Evolutionary conservation across 768 basidiomycete species (phyloP), one percentile per base, ranked within the genome.

Genomic region (Suillus paluster): DNA sequence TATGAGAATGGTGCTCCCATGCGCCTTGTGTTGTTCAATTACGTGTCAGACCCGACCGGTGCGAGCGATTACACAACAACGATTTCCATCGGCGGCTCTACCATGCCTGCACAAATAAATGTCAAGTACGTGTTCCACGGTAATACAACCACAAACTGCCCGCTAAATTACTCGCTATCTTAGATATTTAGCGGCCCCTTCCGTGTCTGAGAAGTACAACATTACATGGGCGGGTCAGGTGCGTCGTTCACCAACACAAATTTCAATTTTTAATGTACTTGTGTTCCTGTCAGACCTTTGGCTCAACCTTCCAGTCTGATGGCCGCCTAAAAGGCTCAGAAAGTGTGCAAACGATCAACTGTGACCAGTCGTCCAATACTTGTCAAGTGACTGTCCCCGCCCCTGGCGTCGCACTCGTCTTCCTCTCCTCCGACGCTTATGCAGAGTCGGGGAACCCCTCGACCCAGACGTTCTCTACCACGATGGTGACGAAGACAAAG

Each of bases 1-100:
- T 93, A 92, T 71, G 90, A 94, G 70, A 82, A 88, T 60, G 85
- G 84, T 30, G 41, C 76, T 25, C 77, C 81, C 10, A 67, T 75
- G 11, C 72, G 79, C 55, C 66, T 84, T 5, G 80, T 76, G 12
- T 67, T 84, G 25, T 75, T 86, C 78, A 86, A 86, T 73, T 85
- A 75, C 62, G 71, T 83, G 30, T 70, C 72, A 33, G 83, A 84
- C 64, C 46, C 72, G 0, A 74, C 71, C 6, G 82, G 83, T 34
- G 79, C 75, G 4, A 75, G 71, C 67, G 73, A 75, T 62, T 79
- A 75, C 63, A 76, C 75, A 2, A 77, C 74, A 14, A 72, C 67
- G 1, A 66, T 83, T 36, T 67, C 68, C n/a, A 54, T 81, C 45
- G 75, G 66, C 6, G 79, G 68, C 30, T 62, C 64, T 12, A 45